phyloP scores from a whole-genome alignment of 116 monocot genomes.

The Trichopus zeylanicus region DNA sequence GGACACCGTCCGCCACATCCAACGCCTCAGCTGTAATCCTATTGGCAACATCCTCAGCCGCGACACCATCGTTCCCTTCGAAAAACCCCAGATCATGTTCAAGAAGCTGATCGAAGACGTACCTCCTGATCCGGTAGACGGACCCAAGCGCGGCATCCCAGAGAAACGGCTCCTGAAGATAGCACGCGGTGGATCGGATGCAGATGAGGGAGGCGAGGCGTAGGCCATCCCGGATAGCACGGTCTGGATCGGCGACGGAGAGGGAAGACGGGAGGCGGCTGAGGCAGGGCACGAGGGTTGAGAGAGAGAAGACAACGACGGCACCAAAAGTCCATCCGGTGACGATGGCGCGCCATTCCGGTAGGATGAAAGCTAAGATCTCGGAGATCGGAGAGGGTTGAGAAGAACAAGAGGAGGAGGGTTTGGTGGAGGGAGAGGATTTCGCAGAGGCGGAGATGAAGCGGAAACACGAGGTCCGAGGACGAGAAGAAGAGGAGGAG shows the following conservation, averaged over 20 bases:
- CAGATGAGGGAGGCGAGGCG: conserved; percentile 26
- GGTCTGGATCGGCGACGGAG: conserved; percentile 2
- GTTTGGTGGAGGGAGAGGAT: not conserved
- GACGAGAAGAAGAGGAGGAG: too few species aligned
- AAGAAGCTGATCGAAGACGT: conserved; percentile 50
- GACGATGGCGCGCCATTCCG: conserved; percentile 42
- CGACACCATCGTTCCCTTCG: conserved; percentile 42
- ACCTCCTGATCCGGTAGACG: conserved; percentile 27
- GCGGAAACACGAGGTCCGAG: too few species aligned
- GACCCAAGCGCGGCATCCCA: conserved; percentile 69
- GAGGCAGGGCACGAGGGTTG: conserved; percentile 35
- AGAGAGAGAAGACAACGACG: conserved; percentile 50
- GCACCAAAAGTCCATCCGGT: conserved; percentile 53
- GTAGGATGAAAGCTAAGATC: conserved; percentile 35
- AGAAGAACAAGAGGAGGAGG: not conserved
- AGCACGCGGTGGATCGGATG: conserved; percentile 26
- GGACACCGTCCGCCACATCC: conserved; percentile 62
- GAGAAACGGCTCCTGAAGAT: conserved; percentile 62
- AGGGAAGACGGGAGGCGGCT: conserved; percentile 29
- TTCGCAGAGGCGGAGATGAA: not conserved
- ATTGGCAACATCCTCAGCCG: conserved; percentile 54
- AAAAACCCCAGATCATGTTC: conserved; percentile 61
- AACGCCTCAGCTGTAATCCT: conserved; percentile 61
- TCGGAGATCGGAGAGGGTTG: conserved; percentile 13
- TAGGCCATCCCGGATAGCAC: conserved; percentile 15